Evolutionary conservation across 352 stramenopile genomes (phyloP).

Genomic region (Pythium aristosporum): DNA sequence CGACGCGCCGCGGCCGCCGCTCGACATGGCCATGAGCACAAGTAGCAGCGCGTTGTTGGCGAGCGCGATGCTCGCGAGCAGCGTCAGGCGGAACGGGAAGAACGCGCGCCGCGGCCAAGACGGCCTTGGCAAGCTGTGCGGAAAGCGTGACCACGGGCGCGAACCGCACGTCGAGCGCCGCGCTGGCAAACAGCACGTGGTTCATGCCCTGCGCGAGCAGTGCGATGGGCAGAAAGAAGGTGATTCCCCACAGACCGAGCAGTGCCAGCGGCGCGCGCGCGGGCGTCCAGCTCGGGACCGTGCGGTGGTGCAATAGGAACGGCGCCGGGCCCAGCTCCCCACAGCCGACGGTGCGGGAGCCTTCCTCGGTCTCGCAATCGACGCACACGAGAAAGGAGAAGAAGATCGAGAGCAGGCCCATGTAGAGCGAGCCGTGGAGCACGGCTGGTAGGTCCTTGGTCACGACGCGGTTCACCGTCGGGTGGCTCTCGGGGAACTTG

Average conservation of each 20-base stretch:
- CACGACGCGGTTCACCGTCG: slow-evolving; percentile 43
- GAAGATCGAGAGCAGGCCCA: slow-evolving; percentile 60
- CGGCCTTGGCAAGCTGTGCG: slow-evolving; percentile 52
- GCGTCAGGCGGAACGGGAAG: slow-evolving; percentile 39
- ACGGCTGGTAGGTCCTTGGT: slow-evolving; percentile 59
- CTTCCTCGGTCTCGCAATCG: slow-evolving; percentile 32
- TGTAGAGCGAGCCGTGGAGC: slow-evolving; percentile 54
- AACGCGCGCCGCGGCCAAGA: slow-evolving; percentile 45
- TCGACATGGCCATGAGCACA: slow-evolving; percentile 27
- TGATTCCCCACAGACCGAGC: slow-evolving; percentile 54
- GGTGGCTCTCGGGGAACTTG: slow-evolving; percentile 62
- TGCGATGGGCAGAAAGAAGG: slow-evolving; percentile 60
- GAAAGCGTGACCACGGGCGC: slow-evolving; percentile 49
- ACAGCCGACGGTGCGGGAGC: slow-evolving; percentile 9
- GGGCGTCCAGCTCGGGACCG: slow-evolving; percentile 42
- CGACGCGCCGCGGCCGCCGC: slow-evolving; percentile 38
- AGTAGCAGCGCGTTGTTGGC: slow-evolving; percentile 38
- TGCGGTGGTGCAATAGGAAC: slow-evolving; percentile 42
- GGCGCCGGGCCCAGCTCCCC: slow-evolving; percentile 9
- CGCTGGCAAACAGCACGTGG: slow-evolving; percentile 60
- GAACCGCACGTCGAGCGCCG: slow-evolving; percentile 67
- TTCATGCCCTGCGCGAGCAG: slow-evolving; percentile 61
- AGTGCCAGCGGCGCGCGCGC: slow-evolving; percentile 44
- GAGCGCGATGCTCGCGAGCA: slow-evolving; percentile 39
- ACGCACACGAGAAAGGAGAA: slow-evolving; percentile 55